phyloP scores from a whole-genome alignment of 495 filamentous ascomycete species.

The Talaromyces borbonicus region DNA sequence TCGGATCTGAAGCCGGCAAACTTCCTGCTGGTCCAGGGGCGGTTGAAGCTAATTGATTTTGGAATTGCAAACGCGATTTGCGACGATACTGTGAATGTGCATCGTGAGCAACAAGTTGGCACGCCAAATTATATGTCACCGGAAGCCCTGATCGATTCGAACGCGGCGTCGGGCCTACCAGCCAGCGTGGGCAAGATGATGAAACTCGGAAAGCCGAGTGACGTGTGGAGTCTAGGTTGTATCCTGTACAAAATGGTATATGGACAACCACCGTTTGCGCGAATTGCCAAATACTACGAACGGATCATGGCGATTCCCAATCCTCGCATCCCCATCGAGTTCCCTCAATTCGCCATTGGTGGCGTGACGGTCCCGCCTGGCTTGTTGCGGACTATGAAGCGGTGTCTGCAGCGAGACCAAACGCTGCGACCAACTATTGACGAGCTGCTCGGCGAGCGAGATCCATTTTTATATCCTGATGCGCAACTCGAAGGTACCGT shows the following conservation, averaged over 20 bases:
- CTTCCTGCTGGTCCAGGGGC: constrained; percentile 77
- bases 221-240: constrained; percentile 93
- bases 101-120: constrained; percentile 88
- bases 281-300: constrained; percentile 74
- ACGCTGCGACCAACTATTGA: constrained; percentile 65
- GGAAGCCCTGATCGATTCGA: constrained; percentile 83
- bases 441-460: constrained; percentile 58
- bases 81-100: constrained; percentile 94
- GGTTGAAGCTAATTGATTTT: constrained; percentile 86
- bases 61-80: constrained; percentile 96
- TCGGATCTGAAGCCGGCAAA: constrained; percentile 95
- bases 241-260: constrained; percentile 98
- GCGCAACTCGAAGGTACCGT: constrained; percentile 50
- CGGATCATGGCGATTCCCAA: constrained; percentile 78
- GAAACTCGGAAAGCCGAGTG: constrained; percentile 91
- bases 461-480: constrained; percentile 78
- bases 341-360: constrained; percentile 65
- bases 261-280: constrained; percentile 82
- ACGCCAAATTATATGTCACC: constrained; percentile 99
- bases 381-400: constrained; percentile 61
- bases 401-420: constrained; percentile 73
- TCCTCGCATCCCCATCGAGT: constrained; percentile 72
- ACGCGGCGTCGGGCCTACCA: constrained; percentile 49
- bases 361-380: constrained; percentile 58
- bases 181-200: constrained; percentile 62